phyloP scores from a whole-genome alignment of 129 eudicot species.

The Heracleum sosnowskyi region DNA sequence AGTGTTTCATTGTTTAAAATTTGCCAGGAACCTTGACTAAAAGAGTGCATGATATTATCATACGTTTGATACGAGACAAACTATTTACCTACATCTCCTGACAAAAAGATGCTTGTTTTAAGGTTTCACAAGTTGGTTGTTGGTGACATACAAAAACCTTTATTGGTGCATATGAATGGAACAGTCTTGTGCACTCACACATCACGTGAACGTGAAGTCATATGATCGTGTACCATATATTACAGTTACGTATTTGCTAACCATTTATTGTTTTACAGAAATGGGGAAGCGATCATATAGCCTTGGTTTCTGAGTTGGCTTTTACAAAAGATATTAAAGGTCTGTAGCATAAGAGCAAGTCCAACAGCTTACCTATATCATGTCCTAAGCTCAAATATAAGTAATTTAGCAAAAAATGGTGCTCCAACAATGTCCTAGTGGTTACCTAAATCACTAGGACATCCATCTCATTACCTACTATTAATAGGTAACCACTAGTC shows the following conservation, averaged over 20 bases:
- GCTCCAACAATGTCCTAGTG: too few species aligned
- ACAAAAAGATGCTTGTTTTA: not conserved
- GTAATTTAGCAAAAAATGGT: too few species aligned
- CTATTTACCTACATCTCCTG: not conserved
- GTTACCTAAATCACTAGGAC: too few species aligned
- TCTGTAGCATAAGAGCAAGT: slow-evolving; percentile 19
- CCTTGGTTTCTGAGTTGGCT: slow-evolving; percentile 83
- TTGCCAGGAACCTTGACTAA: not conserved
- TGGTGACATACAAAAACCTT: not conserved
- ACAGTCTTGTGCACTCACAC: not conserved
- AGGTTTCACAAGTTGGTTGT: not conserved
- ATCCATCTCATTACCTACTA: too few species aligned
- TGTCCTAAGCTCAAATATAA: too few species aligned
- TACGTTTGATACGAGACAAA: not conserved
- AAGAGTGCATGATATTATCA: not conserved
- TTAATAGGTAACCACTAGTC: too few species aligned
- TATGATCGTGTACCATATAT: not conserved
- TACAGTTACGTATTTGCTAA: not conserved
- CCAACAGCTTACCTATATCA: too few species aligned
- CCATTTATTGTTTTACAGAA: slow-evolving; percentile 40
- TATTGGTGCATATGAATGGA: not conserved
- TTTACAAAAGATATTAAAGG: slow-evolving; percentile 34
- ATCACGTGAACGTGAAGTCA: not conserved
- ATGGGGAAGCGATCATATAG: slow-evolving; percentile 99
- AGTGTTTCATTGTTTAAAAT: not conserved